phyloP scores from a whole-genome alignment of 441 rosid genomes.

The Pelargonium australe region DNA sequence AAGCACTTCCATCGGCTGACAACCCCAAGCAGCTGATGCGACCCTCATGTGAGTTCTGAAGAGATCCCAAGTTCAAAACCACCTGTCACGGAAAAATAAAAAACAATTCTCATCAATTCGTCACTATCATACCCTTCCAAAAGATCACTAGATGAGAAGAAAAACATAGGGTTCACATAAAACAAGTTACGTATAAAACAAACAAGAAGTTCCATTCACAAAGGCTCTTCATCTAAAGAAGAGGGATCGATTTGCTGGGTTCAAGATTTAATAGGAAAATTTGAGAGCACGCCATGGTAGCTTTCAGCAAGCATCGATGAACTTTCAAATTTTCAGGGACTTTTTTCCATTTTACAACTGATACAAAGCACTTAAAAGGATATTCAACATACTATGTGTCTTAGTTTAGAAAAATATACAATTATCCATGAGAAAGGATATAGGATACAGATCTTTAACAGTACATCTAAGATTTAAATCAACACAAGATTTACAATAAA shows the following conservation, averaged over 20 bases:
- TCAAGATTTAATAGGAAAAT: too few species aligned
- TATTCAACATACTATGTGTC: too few species aligned
- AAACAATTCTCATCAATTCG: not conserved
- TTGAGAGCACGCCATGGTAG: too few species aligned
- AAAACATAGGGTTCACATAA: not conserved
- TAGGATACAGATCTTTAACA: too few species aligned
- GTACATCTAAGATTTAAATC: too few species aligned
- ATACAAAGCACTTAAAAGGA: too few species aligned
- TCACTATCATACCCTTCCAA: not conserved
- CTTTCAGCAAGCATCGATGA: too few species aligned
- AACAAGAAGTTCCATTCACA: not conserved
- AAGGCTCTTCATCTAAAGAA: not conserved
- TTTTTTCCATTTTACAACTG: too few species aligned
- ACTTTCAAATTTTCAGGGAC: too few species aligned
- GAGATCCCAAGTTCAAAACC: constrained; percentile 68
- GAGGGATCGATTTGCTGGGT: not conserved
- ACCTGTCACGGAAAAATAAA: constrained; percentile 40
- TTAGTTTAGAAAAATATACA: too few species aligned
- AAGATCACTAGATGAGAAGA: not conserved
- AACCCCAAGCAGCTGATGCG: constrained; percentile 83
- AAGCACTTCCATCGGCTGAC: constrained; percentile 97
- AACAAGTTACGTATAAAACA: not conserved
- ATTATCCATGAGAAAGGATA: too few species aligned
- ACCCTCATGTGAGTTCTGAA: constrained; percentile 67
- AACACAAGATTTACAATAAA: too few species aligned